phyloP scores from a whole-genome alignment of 2,329 filamentous ascomycete species.

The Trichothecium roseum region DNA sequence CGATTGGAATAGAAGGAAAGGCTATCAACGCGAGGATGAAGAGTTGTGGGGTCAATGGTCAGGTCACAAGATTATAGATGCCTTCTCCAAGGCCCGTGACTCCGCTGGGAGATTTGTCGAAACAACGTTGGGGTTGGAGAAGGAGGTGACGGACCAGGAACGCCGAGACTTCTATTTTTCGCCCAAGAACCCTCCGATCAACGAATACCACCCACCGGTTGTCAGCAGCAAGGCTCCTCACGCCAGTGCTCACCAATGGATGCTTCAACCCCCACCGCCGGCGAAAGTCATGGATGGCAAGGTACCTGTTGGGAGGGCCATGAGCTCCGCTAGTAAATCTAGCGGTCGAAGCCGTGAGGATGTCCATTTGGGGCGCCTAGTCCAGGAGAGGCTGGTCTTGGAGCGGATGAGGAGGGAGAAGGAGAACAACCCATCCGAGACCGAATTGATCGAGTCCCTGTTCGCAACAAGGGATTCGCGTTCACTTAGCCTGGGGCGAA shows the following conservation, averaged over 20 bases:
- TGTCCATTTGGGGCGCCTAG: slow-evolving; percentile 28
- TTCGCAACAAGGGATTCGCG: slow-evolving; percentile 21
- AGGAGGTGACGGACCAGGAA: slow-evolving; percentile 39
- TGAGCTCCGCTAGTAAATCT: slow-evolving; percentile 43
- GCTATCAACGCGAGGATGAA: slow-evolving; percentile 83
- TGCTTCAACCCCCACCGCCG: slow-evolving; percentile 84
- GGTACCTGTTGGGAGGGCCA: slow-evolving; percentile 54
- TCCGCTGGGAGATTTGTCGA: slow-evolving; percentile 45
- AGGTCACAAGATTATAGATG: slow-evolving; percentile 46
- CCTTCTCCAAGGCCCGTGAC: slow-evolving; percentile 46
- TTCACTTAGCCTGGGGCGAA: slow-evolving; percentile 20
- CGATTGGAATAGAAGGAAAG: slow-evolving; percentile 61
- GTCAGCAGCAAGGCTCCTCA: slow-evolving; percentile 64
- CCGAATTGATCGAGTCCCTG: slow-evolving; percentile 32
- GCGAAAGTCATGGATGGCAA: slow-evolving; percentile 89
- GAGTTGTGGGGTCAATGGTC: slow-evolving; percentile 65
- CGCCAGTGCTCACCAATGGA: slow-evolving; percentile 70
- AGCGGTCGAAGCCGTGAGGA: slow-evolving; percentile 36
- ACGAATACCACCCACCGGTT: slow-evolving; percentile 77
- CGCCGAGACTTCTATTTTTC: slow-evolving; percentile 52
- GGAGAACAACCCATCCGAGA: slow-evolving; percentile 29
- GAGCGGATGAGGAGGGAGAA: slow-evolving; percentile 32
- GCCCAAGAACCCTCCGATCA: slow-evolving; percentile 60
- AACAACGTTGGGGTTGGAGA: slow-evolving; percentile 40
- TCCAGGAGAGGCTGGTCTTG: slow-evolving; percentile 34